A percentile compares a stretch with the other conserved stretches of the same genome.
Evolutionary conservation across 2,329 filamentous ascomycete genomes (phyloP).

Genomic region (Ascosphaera aggregata): DNA sequence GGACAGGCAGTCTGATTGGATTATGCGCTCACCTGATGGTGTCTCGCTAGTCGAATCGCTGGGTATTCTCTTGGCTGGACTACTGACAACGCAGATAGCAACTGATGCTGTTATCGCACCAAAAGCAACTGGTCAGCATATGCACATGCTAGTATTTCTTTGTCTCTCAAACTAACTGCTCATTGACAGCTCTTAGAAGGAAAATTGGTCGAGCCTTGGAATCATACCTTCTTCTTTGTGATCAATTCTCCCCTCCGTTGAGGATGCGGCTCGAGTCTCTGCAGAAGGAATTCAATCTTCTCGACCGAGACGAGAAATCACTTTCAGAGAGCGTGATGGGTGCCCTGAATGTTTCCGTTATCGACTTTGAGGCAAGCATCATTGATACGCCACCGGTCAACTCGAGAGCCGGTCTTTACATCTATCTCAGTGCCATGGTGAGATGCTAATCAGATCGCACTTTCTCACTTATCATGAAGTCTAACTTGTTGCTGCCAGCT

Average conservation of each 20-base stretch:
- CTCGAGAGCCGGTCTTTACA: slow-evolving; percentile 60
- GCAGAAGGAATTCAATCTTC: slow-evolving; percentile 20
- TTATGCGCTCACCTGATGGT: slow-evolving; percentile 15
- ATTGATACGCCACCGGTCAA: slow-evolving; percentile 48
- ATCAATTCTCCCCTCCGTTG: slow-evolving; percentile 16
- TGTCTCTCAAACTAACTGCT: neutral
- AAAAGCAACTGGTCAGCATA: slow-evolving; percentile 13
- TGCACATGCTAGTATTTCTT: neutral
- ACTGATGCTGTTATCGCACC: slow-evolving; percentile 15
- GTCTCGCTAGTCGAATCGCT: slow-evolving; percentile 19
- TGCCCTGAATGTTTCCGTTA: slow-evolving; percentile 19
- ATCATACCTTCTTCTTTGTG: slow-evolving; percentile 18
- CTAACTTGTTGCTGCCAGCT: slow-evolving; percentile 32
- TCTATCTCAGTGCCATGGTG: slow-evolving; percentile 66
- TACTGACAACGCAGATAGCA: slow-evolving; percentile 15
- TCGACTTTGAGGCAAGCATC: slow-evolving; percentile 30
- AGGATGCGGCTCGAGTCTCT: slow-evolving; percentile 17
- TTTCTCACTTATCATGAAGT: neutral
- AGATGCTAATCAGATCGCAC: too few species aligned
- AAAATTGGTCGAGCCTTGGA: slow-evolving; percentile 17
- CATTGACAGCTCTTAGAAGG: slow-evolving; percentile 13
- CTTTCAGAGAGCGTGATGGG: slow-evolving; percentile 21
- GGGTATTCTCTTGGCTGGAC: slow-evolving; percentile 18
- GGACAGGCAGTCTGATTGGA: slow-evolving; percentile 10
- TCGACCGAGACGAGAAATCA: slow-evolving; percentile 17